Conservation (phyloP, 164 flowering plant genomes). For the Cinnamomum micranthum region DNA sequence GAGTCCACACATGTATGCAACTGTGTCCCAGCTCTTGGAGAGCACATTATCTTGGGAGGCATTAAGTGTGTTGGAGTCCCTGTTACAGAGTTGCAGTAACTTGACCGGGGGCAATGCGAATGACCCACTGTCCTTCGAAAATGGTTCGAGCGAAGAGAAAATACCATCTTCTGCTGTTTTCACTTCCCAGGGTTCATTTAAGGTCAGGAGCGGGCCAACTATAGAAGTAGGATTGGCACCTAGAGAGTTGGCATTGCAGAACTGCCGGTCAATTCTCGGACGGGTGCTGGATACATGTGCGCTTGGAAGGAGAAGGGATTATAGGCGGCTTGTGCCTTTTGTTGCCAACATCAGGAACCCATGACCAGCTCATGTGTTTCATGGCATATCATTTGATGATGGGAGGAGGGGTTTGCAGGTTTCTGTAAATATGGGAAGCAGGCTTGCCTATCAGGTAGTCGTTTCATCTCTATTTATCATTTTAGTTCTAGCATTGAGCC, state of each 20-base stretch:
- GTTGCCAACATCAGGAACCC: slow-evolving; percentile 55
- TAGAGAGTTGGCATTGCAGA: slow-evolving; percentile 79
- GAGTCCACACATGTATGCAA: slow-evolving; percentile 92
- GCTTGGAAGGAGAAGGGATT: slow-evolving; percentile 81
- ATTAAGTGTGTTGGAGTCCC: slow-evolving; percentile 87
- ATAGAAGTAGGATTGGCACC: slow-evolving; percentile 49
- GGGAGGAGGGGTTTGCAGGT: too few species aligned
- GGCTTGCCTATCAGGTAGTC: too few species aligned
- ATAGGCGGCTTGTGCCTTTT: slow-evolving; percentile 81
- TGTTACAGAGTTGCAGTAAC: slow-evolving; percentile 87
- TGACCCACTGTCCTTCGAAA: slow-evolving; percentile 52
- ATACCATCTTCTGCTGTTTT: slow-evolving; percentile 19
- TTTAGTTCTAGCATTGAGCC: too few species aligned
- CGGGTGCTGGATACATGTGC: slow-evolving; percentile 82
- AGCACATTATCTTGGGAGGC: slow-evolving; percentile 98
- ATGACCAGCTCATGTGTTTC: background rate
- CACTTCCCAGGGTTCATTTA: slow-evolving; percentile 73
- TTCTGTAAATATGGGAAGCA: too few species aligned
- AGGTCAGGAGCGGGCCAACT: slow-evolving; percentile 77
- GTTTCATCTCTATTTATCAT: too few species aligned
- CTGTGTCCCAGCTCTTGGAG: slow-evolving; percentile 92
- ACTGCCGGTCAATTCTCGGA: slow-evolving; percentile 80
- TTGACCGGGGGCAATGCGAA: slow-evolving; percentile 53
- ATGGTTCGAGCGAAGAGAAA: slow-evolving; percentile 69
- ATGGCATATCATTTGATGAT: background rate